These are phyloP conservation scores for Vanrija pseudolonga DNA, from an alignment of 1,284 basidiomycete species.

Conservation along the genomic window DNA sequence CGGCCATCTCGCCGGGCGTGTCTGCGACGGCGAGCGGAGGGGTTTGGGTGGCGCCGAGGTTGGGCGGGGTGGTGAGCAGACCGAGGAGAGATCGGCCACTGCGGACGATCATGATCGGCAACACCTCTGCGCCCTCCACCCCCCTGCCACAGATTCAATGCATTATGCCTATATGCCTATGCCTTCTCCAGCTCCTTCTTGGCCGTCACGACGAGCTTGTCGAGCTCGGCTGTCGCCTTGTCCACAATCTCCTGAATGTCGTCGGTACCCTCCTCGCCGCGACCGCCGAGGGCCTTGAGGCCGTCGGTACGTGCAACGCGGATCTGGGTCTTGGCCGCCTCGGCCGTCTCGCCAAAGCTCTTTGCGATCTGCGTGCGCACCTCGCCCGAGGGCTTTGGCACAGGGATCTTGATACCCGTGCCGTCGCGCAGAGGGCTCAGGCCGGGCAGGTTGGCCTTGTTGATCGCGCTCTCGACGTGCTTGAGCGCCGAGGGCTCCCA, in stretches of 20 bases:
- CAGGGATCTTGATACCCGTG: constrained; percentile 36
- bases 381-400: constrained; percentile 41
- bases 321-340: constrained; percentile 45
- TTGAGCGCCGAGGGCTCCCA: constrained; percentile 43
- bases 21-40: too few species aligned
- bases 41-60: too few species aligned
- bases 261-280: constrained; percentile 34
- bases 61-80: too few species aligned
- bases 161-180: too few species aligned
- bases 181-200: constrained; percentile 49
- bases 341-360: constrained; percentile 31
- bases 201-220: constrained; percentile 33
- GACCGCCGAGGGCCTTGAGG: constrained; percentile 41
- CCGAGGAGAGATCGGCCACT: too few species aligned
- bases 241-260: constrained; percentile 44
- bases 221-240: constrained; percentile 34
- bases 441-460: constrained; percentile 47
- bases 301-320: constrained; percentile 41
- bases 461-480: constrained; percentile 43
- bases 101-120: too few species aligned
- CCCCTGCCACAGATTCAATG: too few species aligned
- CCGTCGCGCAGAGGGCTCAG: constrained; percentile 40
- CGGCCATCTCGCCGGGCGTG: constrained; percentile 16
- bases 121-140: too few species aligned
- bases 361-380: constrained; percentile 38